Evolutionary conservation across 805 yeast genomes (phyloP), one percentile per base, ranked within the genome.

Genomic region (Ogataea ramenticola): DNA sequence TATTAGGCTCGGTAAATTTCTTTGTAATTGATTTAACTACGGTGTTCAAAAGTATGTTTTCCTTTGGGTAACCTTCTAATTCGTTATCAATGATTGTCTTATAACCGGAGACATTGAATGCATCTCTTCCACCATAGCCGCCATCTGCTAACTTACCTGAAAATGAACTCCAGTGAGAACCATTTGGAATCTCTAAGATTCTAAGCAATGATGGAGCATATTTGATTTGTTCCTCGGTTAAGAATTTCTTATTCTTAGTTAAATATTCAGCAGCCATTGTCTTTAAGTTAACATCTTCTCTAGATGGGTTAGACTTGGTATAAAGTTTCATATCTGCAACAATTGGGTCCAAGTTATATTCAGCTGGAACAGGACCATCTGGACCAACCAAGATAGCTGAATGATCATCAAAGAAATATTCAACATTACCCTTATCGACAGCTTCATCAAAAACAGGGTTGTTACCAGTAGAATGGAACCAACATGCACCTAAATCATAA

Each of bases 401-500:
- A 45, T 64, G 64, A 19, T 69, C 64, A 45, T 60, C 64, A 41
- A 55, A 58, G 22, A 41, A 37, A 29, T 53, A 57, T 17, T 54
- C 56, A 37, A 58, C 46, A 41, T 57, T 55, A 8, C 53, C 51
- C 39, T 41, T 43, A 2, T 36, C 51, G 15, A 56, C 50, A 16
- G 63, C 56, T 21, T 61, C 56, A 24, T 57, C 54, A 43, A 73
- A 64, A 7, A 68, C 58, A 3, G 62, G 61, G 47, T 75, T 75
- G 42, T 65, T 62, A 27, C 69, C 57, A 10, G 71, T 58, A 31
- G 74, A 75, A 50, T 75, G 80, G 52, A 72, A 75, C 80, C 80
- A 75, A 12, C 76, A 65, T 2, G 77, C 79, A 2, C 80, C 80
- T 17, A 74, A 47, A 53, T 75, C 80, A 47, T 72, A 72, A 11